A percentile compares a stretch with the other conserved stretches of the same genome.
Conservation (phyloP, 257 asterid genomes). For the Solanum piurae region DNA sequence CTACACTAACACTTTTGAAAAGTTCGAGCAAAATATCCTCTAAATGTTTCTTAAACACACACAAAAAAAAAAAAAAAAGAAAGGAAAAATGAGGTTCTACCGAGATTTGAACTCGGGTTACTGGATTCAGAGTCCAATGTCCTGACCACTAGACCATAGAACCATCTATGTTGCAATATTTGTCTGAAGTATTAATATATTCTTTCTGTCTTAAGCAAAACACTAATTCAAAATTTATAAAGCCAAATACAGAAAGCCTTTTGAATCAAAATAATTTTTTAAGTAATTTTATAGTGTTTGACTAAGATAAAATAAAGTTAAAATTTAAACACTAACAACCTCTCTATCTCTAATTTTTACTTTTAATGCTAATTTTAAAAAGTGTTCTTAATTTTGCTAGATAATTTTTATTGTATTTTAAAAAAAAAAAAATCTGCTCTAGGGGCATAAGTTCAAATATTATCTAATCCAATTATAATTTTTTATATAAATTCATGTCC, state of each 20-base stretch:
- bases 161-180: neutral
- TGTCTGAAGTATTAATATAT: too few relatives aligned
- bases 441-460: too few relatives aligned
- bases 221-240: neutral
- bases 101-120: neutral
- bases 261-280: too few relatives aligned
- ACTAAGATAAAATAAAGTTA: too few relatives aligned
- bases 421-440: too few relatives aligned
- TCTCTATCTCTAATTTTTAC: too few relatives aligned
- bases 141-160: neutral
- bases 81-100: neutral
- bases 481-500: neutral
- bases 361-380: neutral
- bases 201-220: neutral
- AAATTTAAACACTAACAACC: too few relatives aligned
- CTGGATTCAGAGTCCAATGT: neutral
- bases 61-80: too few relatives aligned
- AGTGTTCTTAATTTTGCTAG: too few relatives aligned
- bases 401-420: too few relatives aligned
- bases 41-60: neutral
- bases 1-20: neutral
- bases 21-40: neutral
- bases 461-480: neutral
- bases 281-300: neutral
- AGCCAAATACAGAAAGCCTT: neutral